Percentiles rank a stretch among this genome's conserved stretches.
Evolutionary conservation across 192 early-diverging fungal genomes (phyloP).

Genomic region (Coemansia sp.): DNA sequence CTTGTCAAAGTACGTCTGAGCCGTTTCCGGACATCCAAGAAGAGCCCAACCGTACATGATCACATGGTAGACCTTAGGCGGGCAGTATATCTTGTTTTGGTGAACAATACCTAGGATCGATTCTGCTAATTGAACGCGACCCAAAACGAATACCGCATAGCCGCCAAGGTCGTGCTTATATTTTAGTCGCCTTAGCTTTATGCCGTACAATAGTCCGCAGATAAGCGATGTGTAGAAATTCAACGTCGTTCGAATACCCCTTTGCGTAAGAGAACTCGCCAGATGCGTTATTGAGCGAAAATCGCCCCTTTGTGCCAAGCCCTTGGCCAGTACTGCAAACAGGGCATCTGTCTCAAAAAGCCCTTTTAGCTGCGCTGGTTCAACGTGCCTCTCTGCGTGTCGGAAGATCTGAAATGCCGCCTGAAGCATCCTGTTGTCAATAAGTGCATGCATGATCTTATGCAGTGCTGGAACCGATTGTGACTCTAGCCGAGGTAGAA

Average conservation of each 20-base stretch:
- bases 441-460: slow-evolving; percentile 19
- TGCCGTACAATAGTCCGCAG: slow-evolving; percentile 16
- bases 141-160: neutral
- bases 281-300: slow-evolving; percentile 28
- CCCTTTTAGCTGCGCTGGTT: neutral
- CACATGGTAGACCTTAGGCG: slow-evolving; percentile 18
- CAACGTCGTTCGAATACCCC: neutral
- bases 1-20: slow-evolving; percentile 11
- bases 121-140: slow-evolving; percentile 17
- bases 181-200: neutral
- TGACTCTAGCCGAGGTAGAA: slow-evolving; percentile 28
- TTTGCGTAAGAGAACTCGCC: neutral
- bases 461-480: slow-evolving; percentile 21
- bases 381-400: slow-evolving; percentile 13
- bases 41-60: slow-evolving; percentile 34
- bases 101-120: slow-evolving; percentile 20
- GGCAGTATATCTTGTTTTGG: slow-evolving; percentile 6
- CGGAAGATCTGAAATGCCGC: slow-evolving; percentile 26
- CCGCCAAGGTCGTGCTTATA: neutral
- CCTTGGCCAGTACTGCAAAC: slow-evolving; percentile 17
- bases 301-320: slow-evolving; percentile 15
- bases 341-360: slow-evolving; percentile 14
- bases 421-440: neutral
- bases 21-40: slow-evolving; percentile 13
- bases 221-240: slow-evolving; percentile 36